Evolutionary conservation across 164 flowering plant genomes (phyloP).

Genomic region (Umbellularia californica): DNA sequence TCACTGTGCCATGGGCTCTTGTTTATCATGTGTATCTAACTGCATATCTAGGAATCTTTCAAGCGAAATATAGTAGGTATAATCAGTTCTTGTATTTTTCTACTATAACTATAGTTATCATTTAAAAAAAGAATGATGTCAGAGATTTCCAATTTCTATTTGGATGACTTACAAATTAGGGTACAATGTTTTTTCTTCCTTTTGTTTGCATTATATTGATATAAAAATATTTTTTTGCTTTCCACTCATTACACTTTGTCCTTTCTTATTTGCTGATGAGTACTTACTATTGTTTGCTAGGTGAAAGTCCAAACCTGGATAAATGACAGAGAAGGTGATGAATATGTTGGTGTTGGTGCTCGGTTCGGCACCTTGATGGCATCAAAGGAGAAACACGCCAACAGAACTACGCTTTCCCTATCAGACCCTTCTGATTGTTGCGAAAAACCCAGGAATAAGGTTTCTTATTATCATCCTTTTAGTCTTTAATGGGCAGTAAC

Average conservation of each 20-base stretch:
- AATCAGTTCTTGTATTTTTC: too few relatives aligned
- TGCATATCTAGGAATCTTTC: too few relatives aligned
- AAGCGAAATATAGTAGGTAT: too few relatives aligned
- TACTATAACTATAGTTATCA: too few relatives aligned
- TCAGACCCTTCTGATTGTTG: conserved; percentile 71
- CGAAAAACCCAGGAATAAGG: conserved; percentile 50
- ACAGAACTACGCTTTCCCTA: conserved; percentile 41
- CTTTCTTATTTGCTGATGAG: not conserved
- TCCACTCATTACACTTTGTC: too few relatives aligned
- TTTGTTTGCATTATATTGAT: too few relatives aligned
- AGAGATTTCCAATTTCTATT: too few relatives aligned
- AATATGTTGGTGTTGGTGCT: conserved; percentile 76
- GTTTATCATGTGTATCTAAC: not conserved
- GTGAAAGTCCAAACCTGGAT: conserved; percentile 66
- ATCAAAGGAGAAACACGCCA: conserved; percentile 69
- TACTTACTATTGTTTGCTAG: conserved; percentile 23
- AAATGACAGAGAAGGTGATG: conserved; percentile 33
- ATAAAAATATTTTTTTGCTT: too few relatives aligned
- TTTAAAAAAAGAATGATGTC: too few relatives aligned
- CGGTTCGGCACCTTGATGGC: conserved; percentile 65
- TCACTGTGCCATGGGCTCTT: not conserved
- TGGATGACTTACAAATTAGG: too few relatives aligned
- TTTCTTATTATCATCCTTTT: conserved; percentile 10
- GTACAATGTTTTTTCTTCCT: too few relatives aligned
- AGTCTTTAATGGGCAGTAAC: not conserved